These are phyloP conservation scores for Trichosporon inkin DNA, from an alignment of 1,284 basidiomycete species.

Conservation along the genomic window DNA sequence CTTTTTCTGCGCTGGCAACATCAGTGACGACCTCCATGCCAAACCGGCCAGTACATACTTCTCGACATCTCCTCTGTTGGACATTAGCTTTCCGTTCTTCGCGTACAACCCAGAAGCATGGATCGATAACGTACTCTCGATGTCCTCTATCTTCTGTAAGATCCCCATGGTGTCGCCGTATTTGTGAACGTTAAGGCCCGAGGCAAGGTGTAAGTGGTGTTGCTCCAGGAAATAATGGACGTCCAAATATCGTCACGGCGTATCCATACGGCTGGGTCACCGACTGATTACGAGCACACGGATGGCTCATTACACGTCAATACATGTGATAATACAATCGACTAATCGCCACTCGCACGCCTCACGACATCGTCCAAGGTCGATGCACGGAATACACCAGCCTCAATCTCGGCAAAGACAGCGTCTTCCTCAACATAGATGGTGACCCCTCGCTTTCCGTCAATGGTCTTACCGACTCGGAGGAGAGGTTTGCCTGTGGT, in stretches of 20 bases:
- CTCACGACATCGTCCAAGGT: conserved; percentile 42
- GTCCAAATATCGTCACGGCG: background rate
- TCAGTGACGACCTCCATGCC: background rate
- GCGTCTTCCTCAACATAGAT: conserved; percentile 57
- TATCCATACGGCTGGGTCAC: background rate
- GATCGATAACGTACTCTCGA: conserved; percentile 67
- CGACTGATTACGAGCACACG: too few species aligned
- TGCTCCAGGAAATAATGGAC: background rate
- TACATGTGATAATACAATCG: background rate
- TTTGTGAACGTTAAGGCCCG: background rate
- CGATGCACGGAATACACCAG: conserved; percentile 42
- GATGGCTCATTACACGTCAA: background rate
- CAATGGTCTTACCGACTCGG: conserved; percentile 68
- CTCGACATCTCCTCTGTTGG: conserved; percentile 87
- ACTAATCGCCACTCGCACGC: conserved; percentile 4
- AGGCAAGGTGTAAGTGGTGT: background rate
- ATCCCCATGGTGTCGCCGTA: conserved; percentile 64
- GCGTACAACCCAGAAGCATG: background rate
- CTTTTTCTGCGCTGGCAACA: conserved; percentile 76
- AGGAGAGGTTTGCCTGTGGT: conserved; percentile 79
- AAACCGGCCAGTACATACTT: conserved; percentile 57
- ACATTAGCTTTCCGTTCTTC: background rate
- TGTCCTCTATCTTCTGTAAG: conserved; percentile 91
- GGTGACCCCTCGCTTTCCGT: conserved; percentile 76
- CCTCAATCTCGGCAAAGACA: conserved; percentile 44